These are phyloP conservation scores for Aspergillus spinulosporus DNA, from an alignment of 2,329 filamentous ascomycete genomes.

Conservation along the genomic window DNA sequence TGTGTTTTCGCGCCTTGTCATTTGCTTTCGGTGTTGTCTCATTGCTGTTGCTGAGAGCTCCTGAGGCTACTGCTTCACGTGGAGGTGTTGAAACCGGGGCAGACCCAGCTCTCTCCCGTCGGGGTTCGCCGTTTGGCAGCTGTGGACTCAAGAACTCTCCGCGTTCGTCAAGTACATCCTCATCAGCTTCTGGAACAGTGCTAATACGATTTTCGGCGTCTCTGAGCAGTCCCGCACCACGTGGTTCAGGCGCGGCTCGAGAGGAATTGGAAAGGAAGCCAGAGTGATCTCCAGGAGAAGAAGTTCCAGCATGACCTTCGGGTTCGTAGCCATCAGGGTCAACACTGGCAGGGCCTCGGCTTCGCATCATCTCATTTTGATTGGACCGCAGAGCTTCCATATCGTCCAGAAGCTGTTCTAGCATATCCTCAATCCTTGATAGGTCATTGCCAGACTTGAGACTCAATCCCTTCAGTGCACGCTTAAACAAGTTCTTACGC, in stretches of 20 bases:
- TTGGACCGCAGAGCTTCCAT: constrained; percentile 76
- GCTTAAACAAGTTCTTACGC: constrained; percentile 89
- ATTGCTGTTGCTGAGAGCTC: constrained; percentile 68
- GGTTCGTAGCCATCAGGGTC: constrained; percentile 80
- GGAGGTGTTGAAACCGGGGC: constrained; percentile 49
- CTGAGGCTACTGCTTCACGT: constrained; percentile 42
- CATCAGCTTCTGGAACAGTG: constrained; percentile 81
- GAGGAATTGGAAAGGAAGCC: constrained; percentile 67
- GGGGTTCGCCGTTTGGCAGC: constrained; percentile 53
- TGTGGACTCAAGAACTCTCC: constrained; percentile 56
- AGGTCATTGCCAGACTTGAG: constrained; percentile 86
- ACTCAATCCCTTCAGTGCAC: constrained; percentile 87
- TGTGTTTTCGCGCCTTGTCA: constrained; percentile 82
- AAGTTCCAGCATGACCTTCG: constrained; percentile 75
- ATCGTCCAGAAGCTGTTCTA: constrained; percentile 87
- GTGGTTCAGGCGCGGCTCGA: constrained; percentile 34
- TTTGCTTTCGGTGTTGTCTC: constrained; percentile 73
- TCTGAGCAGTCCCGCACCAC: constrained; percentile 52
- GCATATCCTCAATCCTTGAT: constrained; percentile 83
- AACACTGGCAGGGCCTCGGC: constrained; percentile 50
- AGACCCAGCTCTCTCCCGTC: constrained; percentile 44
- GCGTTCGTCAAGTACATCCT: constrained; percentile 63
- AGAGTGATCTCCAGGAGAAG: constrained; percentile 72
- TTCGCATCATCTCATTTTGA: constrained; percentile 44
- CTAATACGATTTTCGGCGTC: constrained; percentile 78